Conservation (phyloP, 441 rosid genomes). For the Euphorbia corollata region DNA sequence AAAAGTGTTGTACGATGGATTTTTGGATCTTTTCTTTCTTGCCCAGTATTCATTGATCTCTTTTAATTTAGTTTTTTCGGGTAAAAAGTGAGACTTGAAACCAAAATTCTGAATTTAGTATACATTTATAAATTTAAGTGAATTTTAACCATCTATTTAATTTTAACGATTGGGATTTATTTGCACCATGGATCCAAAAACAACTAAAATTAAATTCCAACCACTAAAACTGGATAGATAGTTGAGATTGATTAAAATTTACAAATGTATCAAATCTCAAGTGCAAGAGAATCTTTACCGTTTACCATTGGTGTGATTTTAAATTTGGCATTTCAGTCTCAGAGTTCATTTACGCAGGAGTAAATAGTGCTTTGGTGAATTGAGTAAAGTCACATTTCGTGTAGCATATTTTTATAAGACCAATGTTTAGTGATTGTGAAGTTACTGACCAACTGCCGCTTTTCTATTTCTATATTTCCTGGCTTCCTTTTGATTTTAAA, state of each 20-base stretch:
- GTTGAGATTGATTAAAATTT: no score
- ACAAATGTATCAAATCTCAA: no score
- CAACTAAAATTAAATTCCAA: no score
- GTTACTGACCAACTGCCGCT: slow-evolving; percentile 18
- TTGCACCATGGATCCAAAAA: no score
- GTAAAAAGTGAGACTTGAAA: slow-evolving; percentile 31
- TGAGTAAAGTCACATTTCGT: slow-evolving; percentile 19
- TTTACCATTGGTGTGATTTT: slow-evolving; percentile 39
- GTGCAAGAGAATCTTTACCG: no score
- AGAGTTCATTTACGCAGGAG: slow-evolving; percentile 32
- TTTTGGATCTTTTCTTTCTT: no score
- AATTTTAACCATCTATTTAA: no score
- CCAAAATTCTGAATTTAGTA: no score
- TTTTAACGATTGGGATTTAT: no score
- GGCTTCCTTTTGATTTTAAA: neutral
- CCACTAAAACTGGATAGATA: no score
- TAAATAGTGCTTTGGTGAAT: slow-evolving; percentile 33
- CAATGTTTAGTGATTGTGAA: slow-evolving; percentile 26
- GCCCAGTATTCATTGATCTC: neutral
- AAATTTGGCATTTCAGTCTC: slow-evolving; percentile 54
- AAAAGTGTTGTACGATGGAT: slow-evolving; percentile 21
- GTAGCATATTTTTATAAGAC: slow-evolving; percentile 22
- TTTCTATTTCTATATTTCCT: slow-evolving; percentile 4
- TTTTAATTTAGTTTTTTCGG: slow-evolving; percentile 16
- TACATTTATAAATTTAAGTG: no score